A percentile compares a stretch with the other conserved stretches of the same genome.
These are phyloP conservation scores for Mortierella sp. DNA, from an alignment of 371 early-diverging fungal species.

Conservation along the genomic window DNA sequence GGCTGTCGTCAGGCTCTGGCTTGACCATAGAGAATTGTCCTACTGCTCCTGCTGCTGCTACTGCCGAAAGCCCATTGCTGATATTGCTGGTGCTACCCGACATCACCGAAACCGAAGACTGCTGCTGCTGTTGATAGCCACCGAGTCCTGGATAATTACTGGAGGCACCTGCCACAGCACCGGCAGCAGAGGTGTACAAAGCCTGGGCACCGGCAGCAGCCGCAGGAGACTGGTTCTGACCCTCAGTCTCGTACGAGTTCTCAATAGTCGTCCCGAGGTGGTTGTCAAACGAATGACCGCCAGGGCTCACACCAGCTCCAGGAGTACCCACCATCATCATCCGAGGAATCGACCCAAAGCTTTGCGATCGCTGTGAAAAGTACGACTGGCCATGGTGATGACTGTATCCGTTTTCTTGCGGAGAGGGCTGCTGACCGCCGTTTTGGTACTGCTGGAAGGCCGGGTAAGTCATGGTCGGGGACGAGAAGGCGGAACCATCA, in stretches of 20 bases:
- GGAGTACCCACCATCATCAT: constrained; percentile 35
- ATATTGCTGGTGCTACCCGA: not conserved
- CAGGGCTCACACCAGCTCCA: constrained; percentile 20
- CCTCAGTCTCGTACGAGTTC: constrained; percentile 25
- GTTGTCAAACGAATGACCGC: constrained; percentile 38
- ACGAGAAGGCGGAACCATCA: constrained; percentile 40
- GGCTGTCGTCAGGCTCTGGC: not conserved
- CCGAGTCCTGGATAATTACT: not conserved
- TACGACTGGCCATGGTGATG: constrained; percentile 19
- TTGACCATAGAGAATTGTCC: not conserved
- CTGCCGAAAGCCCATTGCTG: not conserved
- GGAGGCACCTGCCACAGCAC: not conserved
- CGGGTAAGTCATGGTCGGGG: constrained; percentile 24
- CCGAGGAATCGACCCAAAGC: constrained; percentile 45
- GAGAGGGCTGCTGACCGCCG: constrained; percentile 19
- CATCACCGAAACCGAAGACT: not conserved
- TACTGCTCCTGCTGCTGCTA: not conserved
- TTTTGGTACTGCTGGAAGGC: constrained; percentile 8
- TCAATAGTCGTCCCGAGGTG: constrained; percentile 38
- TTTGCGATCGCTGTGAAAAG: constrained; percentile 25
- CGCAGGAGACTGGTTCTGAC: not conserved
- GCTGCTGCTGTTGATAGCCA: not conserved
- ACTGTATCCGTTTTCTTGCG: not conserved
- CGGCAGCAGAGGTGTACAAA: not conserved
- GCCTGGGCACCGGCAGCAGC: not conserved